Base-by-base conservation (phyloP, 2,329 filamentous ascomycete species). In the Aureobasidium subglaciale region DNA sequence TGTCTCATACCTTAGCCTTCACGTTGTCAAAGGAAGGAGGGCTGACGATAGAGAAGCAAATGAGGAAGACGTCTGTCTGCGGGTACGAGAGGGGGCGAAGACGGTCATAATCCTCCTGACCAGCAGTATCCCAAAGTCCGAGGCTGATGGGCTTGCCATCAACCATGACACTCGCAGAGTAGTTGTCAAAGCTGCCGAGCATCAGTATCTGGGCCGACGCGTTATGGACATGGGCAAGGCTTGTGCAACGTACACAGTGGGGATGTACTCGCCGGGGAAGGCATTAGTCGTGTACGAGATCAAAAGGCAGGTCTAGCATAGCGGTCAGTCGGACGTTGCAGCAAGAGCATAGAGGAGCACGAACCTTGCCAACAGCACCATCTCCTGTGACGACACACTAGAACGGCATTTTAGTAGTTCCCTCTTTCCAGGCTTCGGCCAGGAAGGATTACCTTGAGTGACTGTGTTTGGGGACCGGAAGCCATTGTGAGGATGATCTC, bases 241-340 rank as follows among this genome's bases (percentile, higher is more conserved):
- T 38, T 13, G 50, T 10, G 11, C 18, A 63, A 35, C 86, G 73
- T 77, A 93, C 88, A 99, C 93, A 66, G 93, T 99, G 63, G 93
- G 93, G 66, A 99, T 97, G 75, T 99, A 99, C 80, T 99, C 93
- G 73, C 93, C 93, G n/a, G 93, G 93, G 73, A 99, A 99, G 63
- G 93, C 93, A 78, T 97, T 99, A 61, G 93, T 99, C 61, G 93
- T 97, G 78, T 99, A 99, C 53, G 92, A 97, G 72, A 99, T 99
- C 67, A 99, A 85, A 59, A 99, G 85, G 79, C 93, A 99, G 80
- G 93, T 99, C 92, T 96, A 64, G 24, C 55, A 41, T 45, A 11
- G 61, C 70, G 18, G 40, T 43, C 45, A 55, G 58, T 58, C 53
- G 59, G 57, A 48, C 52, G 50, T 30, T 45, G 59, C 57, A 18